Evolutionary conservation across 192 early-diverging fungal species (phyloP).

Genomic region (Gonapodya prolifera): DNA sequence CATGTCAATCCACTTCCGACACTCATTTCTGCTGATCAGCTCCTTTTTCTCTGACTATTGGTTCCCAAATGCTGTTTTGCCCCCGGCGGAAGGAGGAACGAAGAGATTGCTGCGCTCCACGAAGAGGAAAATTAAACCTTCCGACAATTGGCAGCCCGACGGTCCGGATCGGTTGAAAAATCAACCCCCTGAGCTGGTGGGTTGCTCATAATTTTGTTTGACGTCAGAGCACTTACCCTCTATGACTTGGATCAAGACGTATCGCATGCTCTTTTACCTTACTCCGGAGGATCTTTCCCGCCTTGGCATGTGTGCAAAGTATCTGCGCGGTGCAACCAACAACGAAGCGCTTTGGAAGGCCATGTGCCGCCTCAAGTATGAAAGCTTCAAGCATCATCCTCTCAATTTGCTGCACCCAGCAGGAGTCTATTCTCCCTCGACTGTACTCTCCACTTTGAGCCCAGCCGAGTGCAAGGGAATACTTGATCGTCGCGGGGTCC

Average conservation of each 20-base stretch:
- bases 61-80: too few species aligned
- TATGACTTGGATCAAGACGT: not conserved
- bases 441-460: not conserved
- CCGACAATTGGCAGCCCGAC: not conserved
- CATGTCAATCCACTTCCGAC: too few species aligned
- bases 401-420: not conserved
- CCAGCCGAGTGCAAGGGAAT: not conserved
- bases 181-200: not conserved
- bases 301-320: not conserved
- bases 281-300: not conserved
- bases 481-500: not conserved
- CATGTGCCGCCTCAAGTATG: not conserved
- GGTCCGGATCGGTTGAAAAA: not conserved
- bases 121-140: not conserved
- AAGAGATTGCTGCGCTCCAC: not conserved
- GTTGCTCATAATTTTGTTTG: not conserved
- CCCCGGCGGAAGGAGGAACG: too few species aligned
- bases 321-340: not conserved
- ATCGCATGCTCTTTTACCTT: not conserved
- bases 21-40: too few species aligned
- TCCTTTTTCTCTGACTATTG: too few species aligned
- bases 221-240: not conserved
- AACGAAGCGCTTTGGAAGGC: not conserved
- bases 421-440: not conserved
- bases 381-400: not conserved